phyloP scores from a whole-genome alignment of 2,329 filamentous ascomycete genomes.

The Fusarium compactum region DNA sequence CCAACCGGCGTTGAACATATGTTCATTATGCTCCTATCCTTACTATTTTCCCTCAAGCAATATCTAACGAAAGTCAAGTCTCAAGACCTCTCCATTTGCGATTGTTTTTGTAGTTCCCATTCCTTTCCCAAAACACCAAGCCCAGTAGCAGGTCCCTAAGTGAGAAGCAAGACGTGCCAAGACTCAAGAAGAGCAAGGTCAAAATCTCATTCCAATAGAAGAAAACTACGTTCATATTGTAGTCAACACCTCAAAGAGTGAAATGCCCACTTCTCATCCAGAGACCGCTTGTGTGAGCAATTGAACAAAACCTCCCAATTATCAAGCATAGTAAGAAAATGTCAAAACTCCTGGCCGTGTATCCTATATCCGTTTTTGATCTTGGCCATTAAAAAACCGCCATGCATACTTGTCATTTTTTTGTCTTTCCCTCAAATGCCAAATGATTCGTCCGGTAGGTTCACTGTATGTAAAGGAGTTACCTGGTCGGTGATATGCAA shows the following conservation, averaged over 20 bases:
- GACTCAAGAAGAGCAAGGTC: background rate
- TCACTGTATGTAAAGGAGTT: conserved; percentile 13
- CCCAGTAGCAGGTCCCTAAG: background rate
- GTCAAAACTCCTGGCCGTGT: conserved; percentile 45
- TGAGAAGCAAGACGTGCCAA: background rate
- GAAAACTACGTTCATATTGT: background rate
- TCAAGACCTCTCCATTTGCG: conserved; percentile 19
- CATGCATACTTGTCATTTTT: conserved; percentile 40
- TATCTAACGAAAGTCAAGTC: conserved; percentile 17
- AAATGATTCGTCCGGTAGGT: conserved; percentile 24
- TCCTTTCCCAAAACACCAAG: conserved; percentile 36
- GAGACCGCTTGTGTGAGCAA: conserved; percentile 17
- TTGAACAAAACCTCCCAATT: conserved; percentile 29
- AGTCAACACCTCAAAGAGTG: background rate
- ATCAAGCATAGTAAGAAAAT: conserved; percentile 20
- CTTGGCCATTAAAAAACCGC: conserved; percentile 43
- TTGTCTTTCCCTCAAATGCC: conserved; percentile 35
- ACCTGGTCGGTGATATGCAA: conserved; percentile 35
- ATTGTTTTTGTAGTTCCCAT: conserved; percentile 38
- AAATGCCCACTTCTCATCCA: background rate
- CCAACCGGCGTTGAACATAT: conserved; percentile 28
- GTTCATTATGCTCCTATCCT: conserved; percentile 31
- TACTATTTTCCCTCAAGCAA: conserved; percentile 21
- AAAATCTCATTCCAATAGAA: background rate
- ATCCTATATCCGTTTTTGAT: conserved; percentile 49